Evolutionary conservation across 2,329 filamentous ascomycete genomes (phyloP).

Genomic region (Lachnellula suecica): DNA sequence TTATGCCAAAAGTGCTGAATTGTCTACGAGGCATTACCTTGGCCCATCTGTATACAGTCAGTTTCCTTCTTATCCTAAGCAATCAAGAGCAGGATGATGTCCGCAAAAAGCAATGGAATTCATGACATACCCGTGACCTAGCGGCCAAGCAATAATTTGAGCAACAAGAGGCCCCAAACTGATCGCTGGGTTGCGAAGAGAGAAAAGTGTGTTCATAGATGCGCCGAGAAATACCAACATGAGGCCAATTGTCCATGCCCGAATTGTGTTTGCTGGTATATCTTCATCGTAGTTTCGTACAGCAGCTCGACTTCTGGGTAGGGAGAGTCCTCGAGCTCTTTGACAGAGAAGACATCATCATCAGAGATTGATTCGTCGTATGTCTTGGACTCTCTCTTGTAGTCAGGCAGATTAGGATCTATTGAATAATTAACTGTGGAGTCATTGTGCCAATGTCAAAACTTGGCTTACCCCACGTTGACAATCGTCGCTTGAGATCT

Average conservation of each 20-base stretch:
- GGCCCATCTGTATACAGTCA: constrained; percentile 51
- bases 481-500: constrained; percentile 18
- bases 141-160: constrained; percentile 33
- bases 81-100: not conserved
- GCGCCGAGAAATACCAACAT: constrained; percentile 33
- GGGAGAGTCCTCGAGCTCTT: constrained; percentile 26
- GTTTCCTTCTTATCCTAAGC: not conserved
- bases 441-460: not conserved
- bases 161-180: constrained; percentile 42
- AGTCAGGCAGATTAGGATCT: constrained; percentile 21
- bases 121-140: constrained; percentile 48
- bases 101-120: constrained; percentile 35
- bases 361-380: constrained; percentile 64
- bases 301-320: constrained; percentile 44
- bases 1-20: constrained; percentile 48
- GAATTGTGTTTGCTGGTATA: constrained; percentile 63
- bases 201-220: constrained; percentile 31
- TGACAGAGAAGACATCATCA: constrained; percentile 16
- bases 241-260: constrained; percentile 62
- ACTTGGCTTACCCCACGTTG: constrained; percentile 15
- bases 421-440: not conserved
- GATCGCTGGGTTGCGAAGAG: constrained; percentile 27
- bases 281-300: constrained; percentile 64
- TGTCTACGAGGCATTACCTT: constrained; percentile 22
- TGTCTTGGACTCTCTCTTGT: constrained; percentile 46